Conservation (phyloP, 2,329 filamentous ascomycete genomes). For the Fusarium annulatum region DNA sequence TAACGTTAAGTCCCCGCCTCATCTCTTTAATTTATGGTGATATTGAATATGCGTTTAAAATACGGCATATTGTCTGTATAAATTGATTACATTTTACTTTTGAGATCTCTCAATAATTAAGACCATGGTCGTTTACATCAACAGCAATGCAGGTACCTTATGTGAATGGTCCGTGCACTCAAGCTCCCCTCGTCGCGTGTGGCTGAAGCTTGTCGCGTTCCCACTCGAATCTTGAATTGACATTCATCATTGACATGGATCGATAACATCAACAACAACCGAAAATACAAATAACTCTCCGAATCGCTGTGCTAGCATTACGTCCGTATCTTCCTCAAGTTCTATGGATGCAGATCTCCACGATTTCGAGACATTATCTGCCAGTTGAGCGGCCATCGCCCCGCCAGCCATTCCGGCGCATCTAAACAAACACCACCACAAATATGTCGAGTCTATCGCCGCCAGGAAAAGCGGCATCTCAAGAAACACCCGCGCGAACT, state of each 20-base stretch:
- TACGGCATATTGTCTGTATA: accelerated
- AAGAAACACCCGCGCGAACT: slow-evolving; percentile 27
- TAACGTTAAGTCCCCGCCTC: not conserved
- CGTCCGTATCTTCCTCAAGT: not conserved
- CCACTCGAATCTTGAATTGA: slow-evolving; percentile 8
- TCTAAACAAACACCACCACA: slow-evolving; percentile 17
- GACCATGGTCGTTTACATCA: not conserved
- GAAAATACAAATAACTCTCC: not conserved
- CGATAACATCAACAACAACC: slow-evolving; percentile 25
- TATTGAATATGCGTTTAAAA: not conserved
- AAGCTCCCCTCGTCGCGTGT: slow-evolving; percentile 23
- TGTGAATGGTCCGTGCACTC: slow-evolving; percentile 21
- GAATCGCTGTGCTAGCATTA: not conserved
- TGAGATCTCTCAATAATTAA: too few relatives aligned
- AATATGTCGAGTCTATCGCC: slow-evolving; percentile 32
- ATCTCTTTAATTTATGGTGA: not conserved
- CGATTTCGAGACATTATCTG: not conserved
- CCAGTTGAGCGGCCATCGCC: not conserved
- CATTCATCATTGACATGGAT: slow-evolving; percentile 36
- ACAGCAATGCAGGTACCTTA: not conserved
- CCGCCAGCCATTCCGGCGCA: slow-evolving; percentile 5
- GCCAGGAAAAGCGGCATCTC: slow-evolving; percentile 21
- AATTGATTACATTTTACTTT: too few relatives aligned
- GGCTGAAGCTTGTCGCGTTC: slow-evolving; percentile 27
- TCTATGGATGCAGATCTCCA: not conserved